Conservation (phyloP, 2,329 filamentous ascomycete species). For the Exophiala calicioides region DNA sequence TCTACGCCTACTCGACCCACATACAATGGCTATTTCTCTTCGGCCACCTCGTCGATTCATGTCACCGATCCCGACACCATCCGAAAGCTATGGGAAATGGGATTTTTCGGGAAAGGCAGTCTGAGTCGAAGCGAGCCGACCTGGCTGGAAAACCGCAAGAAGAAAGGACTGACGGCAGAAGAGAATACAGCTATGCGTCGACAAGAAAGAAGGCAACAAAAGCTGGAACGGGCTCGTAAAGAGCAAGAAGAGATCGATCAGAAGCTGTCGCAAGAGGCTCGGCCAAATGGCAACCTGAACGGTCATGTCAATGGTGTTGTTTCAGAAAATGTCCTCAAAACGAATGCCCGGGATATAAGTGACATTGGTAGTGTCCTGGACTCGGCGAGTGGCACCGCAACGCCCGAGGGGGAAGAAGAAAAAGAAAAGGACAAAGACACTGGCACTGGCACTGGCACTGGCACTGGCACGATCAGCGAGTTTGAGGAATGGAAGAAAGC, state of each 20-base stretch:
- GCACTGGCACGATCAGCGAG: constrained; percentile 22
- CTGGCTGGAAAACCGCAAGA: constrained; percentile 83
- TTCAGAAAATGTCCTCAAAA: constrained; percentile 25
- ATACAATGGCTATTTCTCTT: constrained; percentile 78
- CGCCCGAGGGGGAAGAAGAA: constrained; percentile 18
- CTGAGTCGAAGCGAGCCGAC: constrained; percentile 92
- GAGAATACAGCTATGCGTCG: constrained; percentile 74
- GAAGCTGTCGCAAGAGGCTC: constrained; percentile 59
- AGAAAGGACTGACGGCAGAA: constrained; percentile 77
- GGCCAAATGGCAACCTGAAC: background rate
- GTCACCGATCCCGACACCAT: constrained; percentile 75
- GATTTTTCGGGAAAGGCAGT: constrained; percentile 94
- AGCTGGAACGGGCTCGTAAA: constrained; percentile 85
- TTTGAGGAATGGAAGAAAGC: constrained; percentile 32
- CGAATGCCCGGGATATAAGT: constrained; percentile 25
- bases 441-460: too few relatives aligned
- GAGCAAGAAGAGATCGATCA: constrained; percentile 82
- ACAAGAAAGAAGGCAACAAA: constrained; percentile 78
- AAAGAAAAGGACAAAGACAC: too few relatives aligned
- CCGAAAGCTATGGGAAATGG: constrained; percentile 87
- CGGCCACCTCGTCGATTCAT: constrained; percentile 78
- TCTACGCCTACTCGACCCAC: constrained; percentile 61
- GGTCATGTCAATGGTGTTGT: constrained; percentile 12
- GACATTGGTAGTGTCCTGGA: constrained; percentile 30
- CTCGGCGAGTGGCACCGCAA: constrained; percentile 18